Evolutionary conservation across 2,329 filamentous ascomycete genomes (phyloP).

Genomic region (Thermomyces lanuginosus): DNA sequence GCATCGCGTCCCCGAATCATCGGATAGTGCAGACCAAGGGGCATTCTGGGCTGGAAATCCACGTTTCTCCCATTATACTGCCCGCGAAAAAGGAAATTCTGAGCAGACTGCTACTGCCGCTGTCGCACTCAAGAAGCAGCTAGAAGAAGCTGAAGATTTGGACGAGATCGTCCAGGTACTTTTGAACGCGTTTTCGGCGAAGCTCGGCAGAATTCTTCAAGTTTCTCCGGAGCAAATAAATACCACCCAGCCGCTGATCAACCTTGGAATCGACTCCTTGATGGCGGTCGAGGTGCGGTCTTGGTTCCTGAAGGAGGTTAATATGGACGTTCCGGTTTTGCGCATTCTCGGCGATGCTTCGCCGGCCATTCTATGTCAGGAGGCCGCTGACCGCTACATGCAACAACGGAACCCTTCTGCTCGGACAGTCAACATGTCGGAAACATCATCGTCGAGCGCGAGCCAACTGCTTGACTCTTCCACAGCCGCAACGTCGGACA

Average conservation of each 20-base stretch:
- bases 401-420: too few relatives aligned
- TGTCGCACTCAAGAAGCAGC: too few relatives aligned
- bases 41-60: slow-evolving; percentile 4
- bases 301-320: slow-evolving; percentile 33
- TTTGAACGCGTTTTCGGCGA: slow-evolving; percentile 1
- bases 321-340: slow-evolving; percentile 31
- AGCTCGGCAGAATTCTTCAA: slow-evolving; percentile 1
- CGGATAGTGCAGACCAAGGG: slow-evolving; percentile 2
- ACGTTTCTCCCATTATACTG: neutral
- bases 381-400: too few relatives aligned
- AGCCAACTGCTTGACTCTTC: too few relatives aligned
- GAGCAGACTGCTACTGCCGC: too few relatives aligned
- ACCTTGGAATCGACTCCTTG: slow-evolving; percentile 11
- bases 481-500: too few relatives aligned
- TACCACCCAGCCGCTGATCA: slow-evolving; percentile 11
- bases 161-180: slow-evolving; percentile 1
- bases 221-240: slow-evolving; percentile 10
- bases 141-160: slow-evolving; percentile 1
- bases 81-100: neutral
- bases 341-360: slow-evolving; percentile 28
- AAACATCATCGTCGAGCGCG: too few relatives aligned
- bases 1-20: slow-evolving; percentile 1
- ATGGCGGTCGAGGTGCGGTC: slow-evolving; percentile 4
- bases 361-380: too few relatives aligned
- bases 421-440: too few relatives aligned